Evolutionary conservation across 1,284 basidiomycete species (phyloP).

Genomic region (Fomitopsis pinicola): DNA sequence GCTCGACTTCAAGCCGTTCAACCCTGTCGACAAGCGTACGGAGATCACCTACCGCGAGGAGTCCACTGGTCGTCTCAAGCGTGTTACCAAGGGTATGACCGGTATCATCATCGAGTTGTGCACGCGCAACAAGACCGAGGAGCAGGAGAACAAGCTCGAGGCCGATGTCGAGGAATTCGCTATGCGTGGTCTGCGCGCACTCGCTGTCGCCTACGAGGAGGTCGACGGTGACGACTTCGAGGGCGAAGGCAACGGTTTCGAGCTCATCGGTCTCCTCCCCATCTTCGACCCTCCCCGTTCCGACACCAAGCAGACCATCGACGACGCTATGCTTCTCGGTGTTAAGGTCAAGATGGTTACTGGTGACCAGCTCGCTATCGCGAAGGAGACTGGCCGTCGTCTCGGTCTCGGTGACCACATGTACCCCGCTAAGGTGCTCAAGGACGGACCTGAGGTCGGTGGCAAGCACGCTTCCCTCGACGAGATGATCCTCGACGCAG

Average conservation of each 20-base stretch:
- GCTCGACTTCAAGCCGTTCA: conserved; percentile 99
- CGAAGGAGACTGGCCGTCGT: conserved; percentile 98
- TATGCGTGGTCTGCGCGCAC: conserved; percentile 92
- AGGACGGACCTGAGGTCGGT: conserved; percentile 81
- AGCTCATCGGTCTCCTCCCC: conserved; percentile 94
- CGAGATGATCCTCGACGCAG: conserved; percentile 91
- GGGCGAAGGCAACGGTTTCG: conserved; percentile 91
- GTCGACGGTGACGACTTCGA: conserved; percentile 79
- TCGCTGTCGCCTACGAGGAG: conserved; percentile 96
- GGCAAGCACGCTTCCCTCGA: conserved; percentile 81
- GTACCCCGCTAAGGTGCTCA: conserved; percentile 94
- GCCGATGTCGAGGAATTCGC: conserved; percentile 96
- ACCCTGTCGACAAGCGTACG: conserved; percentile 98
- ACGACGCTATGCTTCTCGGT: conserved; percentile 93
- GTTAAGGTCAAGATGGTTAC: conserved; percentile 99
- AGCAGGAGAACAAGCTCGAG: conserved; percentile 88
- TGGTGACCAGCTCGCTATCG: conserved; percentile 98
- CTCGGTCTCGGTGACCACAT: conserved; percentile 96
- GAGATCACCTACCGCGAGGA: conserved; percentile 98
- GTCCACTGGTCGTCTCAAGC: conserved; percentile 91
- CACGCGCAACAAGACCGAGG: conserved; percentile 94
- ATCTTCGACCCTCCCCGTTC: conserved; percentile 98
- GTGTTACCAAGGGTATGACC: conserved; percentile 99
- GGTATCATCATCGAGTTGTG: conserved; percentile 95
- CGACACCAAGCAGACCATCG: conserved; percentile 99